Evolutionary conservation across 176 grass and related monocot genomes (phyloP).

Genomic region (Oryza nivara): DNA sequence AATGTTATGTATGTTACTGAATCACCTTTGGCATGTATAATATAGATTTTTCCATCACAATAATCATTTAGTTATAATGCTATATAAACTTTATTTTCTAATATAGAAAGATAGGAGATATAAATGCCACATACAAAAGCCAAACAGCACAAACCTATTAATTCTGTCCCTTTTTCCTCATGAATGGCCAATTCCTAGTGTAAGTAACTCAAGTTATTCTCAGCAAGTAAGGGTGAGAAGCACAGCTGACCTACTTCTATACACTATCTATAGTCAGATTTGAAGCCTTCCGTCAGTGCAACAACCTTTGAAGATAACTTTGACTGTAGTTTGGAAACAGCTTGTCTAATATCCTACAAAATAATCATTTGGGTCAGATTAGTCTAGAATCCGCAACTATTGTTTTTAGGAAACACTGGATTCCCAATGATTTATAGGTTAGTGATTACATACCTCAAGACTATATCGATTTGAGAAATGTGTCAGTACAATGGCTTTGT

Average conservation of each 20-base stretch:
- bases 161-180: conserved; percentile 6
- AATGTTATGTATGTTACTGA: conserved; percentile 21
- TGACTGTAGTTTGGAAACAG: conserved; percentile 71
- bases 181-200: conserved; percentile 40
- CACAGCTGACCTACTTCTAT: conserved; percentile 39
- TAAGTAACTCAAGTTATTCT: conserved; percentile 31
- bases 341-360: conserved; percentile 84
- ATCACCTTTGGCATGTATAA: background rate
- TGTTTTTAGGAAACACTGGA: background rate
- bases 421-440: conserved; percentile 10
- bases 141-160: conserved; percentile 2
- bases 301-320: conserved; percentile 76
- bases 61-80: conserved; percentile 12
- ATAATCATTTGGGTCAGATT: conserved; percentile 44
- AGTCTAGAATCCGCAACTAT: background rate
- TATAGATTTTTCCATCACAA: conserved; percentile 6
- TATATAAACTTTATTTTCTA: conserved; percentile 41
- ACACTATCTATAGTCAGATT: conserved; percentile 67
- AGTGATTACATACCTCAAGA: conserved; percentile 63
- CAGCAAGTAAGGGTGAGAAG: conserved; percentile 38
- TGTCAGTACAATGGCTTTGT: conserved; percentile 77
- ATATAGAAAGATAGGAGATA: conserved; percentile 1
- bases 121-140: conserved; percentile 30
- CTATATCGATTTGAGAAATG: conserved; percentile 94
- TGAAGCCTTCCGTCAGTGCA: conserved; percentile 96